Evolutionary conservation across 2,329 filamentous ascomycete genomes (phyloP).

Genomic region (Trichothecium sympodiale): DNA sequence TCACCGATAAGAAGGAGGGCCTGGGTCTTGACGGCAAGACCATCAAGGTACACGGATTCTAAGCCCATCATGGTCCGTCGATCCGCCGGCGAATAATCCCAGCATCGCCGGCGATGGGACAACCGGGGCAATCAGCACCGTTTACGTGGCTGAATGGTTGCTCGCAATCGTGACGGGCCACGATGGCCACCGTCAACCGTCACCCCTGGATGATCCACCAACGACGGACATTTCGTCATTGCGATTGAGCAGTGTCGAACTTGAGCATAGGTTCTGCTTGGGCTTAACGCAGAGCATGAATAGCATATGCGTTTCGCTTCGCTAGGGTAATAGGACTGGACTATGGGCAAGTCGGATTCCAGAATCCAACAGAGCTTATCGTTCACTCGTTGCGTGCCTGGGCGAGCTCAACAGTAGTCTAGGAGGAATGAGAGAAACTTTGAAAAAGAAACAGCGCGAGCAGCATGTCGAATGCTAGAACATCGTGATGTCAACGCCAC

Average conservation of each 20-base stretch:
- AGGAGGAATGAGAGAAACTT: slow-evolving; percentile 5
- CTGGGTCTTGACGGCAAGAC: slow-evolving; percentile 90
- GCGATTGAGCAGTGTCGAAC: not conserved
- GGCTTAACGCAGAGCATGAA: slow-evolving; percentile 1
- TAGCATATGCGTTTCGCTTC: too few relatives aligned
- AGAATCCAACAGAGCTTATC: slow-evolving; percentile 17
- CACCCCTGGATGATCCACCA: too few relatives aligned
- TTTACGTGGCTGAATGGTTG: too few relatives aligned
- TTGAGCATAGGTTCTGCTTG: not conserved
- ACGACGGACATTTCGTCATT: not conserved
- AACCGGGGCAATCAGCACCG: slow-evolving; percentile 5
- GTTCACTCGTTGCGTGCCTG: slow-evolving; percentile 19
- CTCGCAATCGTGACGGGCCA: too few relatives aligned
- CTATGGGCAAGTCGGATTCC: slow-evolving; percentile 17
- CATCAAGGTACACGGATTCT: slow-evolving; percentile 71
- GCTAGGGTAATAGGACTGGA: slow-evolving; percentile 9
- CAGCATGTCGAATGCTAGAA: too few relatives aligned
- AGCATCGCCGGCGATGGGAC: slow-evolving; percentile 3
- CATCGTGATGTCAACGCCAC: too few relatives aligned
- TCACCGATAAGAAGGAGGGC: slow-evolving; percentile 90
- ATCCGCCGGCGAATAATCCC: slow-evolving; percentile 20
- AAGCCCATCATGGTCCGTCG: slow-evolving; percentile 28
- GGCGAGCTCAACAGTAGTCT: slow-evolving; percentile 23
- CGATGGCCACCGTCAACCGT: too few relatives aligned
- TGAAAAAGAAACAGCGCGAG: too few relatives aligned